These are phyloP conservation scores for Pseudozyma sp. DNA, from an alignment of 1,284 basidiomycete genomes.

Conservation along the genomic window DNA sequence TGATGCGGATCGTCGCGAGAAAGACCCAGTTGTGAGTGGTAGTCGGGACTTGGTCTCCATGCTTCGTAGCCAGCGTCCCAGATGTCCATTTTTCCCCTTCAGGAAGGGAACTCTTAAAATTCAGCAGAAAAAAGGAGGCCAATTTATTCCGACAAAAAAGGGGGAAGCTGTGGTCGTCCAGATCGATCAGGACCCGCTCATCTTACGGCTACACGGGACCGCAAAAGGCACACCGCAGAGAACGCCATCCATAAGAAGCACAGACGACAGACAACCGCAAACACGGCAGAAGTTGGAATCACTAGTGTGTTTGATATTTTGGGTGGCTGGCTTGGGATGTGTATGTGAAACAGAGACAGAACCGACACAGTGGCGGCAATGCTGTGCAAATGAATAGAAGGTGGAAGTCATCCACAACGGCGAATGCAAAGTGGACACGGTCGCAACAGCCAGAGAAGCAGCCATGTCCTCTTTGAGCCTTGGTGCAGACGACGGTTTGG, in stretches of 20 bases:
- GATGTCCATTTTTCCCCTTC: no score
- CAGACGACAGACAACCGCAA: neutral
- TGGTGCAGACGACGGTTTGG: neutral
- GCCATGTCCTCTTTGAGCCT: constrained; percentile 4
- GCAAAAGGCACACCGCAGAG: no score
- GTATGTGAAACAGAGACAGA: constrained; percentile 5
- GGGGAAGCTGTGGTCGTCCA: no score
- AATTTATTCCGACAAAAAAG: no score
- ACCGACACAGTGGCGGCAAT: neutral
- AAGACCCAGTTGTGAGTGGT: no score
- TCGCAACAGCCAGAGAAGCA: constrained; percentile 24
- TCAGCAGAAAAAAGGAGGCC: no score
- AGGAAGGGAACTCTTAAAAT: no score
- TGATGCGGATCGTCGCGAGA: no score
- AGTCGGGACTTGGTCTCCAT: no score
- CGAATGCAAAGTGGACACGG: constrained; percentile 1
- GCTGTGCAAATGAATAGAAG: constrained; percentile 5
- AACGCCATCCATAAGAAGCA: neutral
- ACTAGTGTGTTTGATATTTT: constrained; percentile 23
- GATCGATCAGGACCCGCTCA: no score
- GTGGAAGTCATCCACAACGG: neutral
- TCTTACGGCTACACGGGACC: no score
- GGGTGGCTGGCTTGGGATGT: constrained; percentile 2
- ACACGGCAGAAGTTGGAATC: neutral
- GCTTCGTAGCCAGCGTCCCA: no score